Evolutionary conservation across 78 protist species (phyloP).

Genomic region (Chrysochromulina parva): DNA sequence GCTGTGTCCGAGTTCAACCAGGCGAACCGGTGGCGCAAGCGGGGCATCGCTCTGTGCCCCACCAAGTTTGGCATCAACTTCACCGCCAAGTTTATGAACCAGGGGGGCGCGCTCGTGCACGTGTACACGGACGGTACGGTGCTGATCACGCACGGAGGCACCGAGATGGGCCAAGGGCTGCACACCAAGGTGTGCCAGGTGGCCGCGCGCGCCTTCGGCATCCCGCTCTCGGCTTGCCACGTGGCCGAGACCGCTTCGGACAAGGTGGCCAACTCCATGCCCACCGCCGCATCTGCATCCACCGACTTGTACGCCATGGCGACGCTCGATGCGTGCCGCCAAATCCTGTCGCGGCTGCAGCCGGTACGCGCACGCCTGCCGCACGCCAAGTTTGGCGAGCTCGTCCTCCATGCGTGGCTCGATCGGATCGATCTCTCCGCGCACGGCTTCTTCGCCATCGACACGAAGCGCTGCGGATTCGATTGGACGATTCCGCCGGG

Average conservation of each 20-base stretch:
- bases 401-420: conserved; percentile 66
- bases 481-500: conserved; percentile 14
- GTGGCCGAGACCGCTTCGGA: conserved; percentile 85
- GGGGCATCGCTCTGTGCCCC: conserved; percentile 84
- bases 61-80: conserved; percentile 89
- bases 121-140: conserved; percentile 92
- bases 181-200: conserved; percentile 83
- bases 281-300: conserved; percentile 86
- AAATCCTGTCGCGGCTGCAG: conserved; percentile 67
- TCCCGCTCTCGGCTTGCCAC: conserved; percentile 63
- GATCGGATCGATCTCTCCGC: conserved; percentile 81
- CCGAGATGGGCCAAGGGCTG: conserved; percentile 97
- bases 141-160: conserved; percentile 92
- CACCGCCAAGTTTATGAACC: conserved; percentile 80
- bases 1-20: conserved; percentile 76
- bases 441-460: conserved; percentile 85
- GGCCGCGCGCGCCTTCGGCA: conserved; percentile 76
- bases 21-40: conserved; percentile 79
- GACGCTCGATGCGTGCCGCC: conserved; percentile 86
- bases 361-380: conserved; percentile 47
- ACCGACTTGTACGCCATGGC: conserved; percentile 94
- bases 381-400: not conserved
- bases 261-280: conserved; percentile 75
- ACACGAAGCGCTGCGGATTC: conserved; percentile 56
- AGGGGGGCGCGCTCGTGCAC: conserved; percentile 67